Conservation (phyloP, 2,329 filamentous ascomycete species). For the Phaeomoniella chlamydospora region DNA sequence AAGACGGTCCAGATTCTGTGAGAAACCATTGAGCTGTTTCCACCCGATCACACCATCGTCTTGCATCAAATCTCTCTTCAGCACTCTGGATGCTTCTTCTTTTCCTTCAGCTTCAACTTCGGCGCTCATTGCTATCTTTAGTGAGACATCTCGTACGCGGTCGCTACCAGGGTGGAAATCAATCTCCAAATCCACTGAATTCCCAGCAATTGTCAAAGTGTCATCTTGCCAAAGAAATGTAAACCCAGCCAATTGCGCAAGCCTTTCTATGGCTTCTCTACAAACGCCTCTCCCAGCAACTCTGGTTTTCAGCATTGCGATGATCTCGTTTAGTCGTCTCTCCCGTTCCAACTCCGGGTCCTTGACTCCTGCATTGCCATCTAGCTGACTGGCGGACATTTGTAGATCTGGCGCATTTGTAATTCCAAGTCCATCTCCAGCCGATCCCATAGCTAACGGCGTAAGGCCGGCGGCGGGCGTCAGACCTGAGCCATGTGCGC, state of each 20-base stretch:
- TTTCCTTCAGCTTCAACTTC: constrained; percentile 23
- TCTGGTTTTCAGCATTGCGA: constrained; percentile 22
- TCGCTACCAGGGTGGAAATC: constrained; percentile 24
- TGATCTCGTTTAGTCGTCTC: constrained; percentile 24
- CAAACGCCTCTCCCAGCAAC: constrained; percentile 27
- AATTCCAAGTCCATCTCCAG: constrained; percentile 18
- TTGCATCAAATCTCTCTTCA: constrained; percentile 24
- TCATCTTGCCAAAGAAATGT: constrained; percentile 32
- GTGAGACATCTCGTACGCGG: constrained; percentile 24
- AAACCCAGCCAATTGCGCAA: constrained; percentile 27
- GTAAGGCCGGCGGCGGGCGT: constrained; percentile 7
- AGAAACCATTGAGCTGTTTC: constrained; percentile 22
- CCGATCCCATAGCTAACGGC: constrained; percentile 6
- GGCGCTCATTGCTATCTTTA: constrained; percentile 26
- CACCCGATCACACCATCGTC: constrained; percentile 18
- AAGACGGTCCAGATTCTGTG: constrained; percentile 27
- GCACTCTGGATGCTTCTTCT: constrained; percentile 25
- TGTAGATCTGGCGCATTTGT: constrained; percentile 21
- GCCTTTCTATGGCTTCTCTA: constrained; percentile 25
- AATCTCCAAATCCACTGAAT: constrained; percentile 30
- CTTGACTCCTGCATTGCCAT: constrained; percentile 17
- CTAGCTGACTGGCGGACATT: constrained; percentile 23
- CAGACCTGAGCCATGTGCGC: not conserved
- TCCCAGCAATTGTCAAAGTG: constrained; percentile 28
- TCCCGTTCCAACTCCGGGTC: constrained; percentile 26